A percentile compares a stretch with the other conserved stretches of the same genome.
These are phyloP conservation scores for Arachnomyces sp. DNA, from an alignment of 2,329 filamentous ascomycete species.

Conservation along the genomic window DNA sequence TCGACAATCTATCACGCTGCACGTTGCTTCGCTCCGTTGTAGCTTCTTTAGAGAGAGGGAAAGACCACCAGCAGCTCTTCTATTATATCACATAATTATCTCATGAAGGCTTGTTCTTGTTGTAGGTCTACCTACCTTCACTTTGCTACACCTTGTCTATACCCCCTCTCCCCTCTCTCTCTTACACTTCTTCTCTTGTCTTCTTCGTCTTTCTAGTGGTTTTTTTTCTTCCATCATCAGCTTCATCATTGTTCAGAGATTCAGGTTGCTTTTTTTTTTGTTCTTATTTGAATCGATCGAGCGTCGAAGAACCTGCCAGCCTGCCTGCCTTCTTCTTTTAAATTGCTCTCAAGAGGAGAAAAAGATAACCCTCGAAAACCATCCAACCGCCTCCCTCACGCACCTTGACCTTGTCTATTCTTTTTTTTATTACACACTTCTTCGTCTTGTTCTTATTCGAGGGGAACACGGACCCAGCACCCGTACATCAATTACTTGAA, in stretches of 20 bases:
- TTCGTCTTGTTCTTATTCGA: too few relatives aligned
- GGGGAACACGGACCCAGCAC: too few relatives aligned
- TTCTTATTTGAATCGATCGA: conserved; percentile 1
- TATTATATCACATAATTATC: conserved; percentile 5
- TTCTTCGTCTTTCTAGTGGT: neutral
- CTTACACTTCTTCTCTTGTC: conserved; percentile 1
- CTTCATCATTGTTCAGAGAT: neutral
- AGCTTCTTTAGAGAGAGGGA: neutral
- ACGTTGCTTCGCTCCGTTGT: neutral
- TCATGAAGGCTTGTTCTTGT: neutral
- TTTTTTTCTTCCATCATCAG: neutral
- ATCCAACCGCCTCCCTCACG: too few relatives aligned
- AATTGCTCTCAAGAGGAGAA: neutral
- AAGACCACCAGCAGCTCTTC: neutral
- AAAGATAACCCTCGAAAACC: too few relatives aligned
- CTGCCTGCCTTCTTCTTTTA: neutral
- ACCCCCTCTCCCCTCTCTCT: too few relatives aligned
- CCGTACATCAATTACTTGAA: too few relatives aligned
- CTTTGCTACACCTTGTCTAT: neutral
- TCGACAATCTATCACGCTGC: conserved; percentile 1
- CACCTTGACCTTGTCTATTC: too few relatives aligned
- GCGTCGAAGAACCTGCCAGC: neutral
- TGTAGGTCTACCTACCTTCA: neutral
- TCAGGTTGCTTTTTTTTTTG: neutral
- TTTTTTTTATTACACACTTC: too few relatives aligned